Base-by-base conservation (phyloP, 2,329 filamentous ascomycete species). In the Paecilomyces variotii region DNA sequence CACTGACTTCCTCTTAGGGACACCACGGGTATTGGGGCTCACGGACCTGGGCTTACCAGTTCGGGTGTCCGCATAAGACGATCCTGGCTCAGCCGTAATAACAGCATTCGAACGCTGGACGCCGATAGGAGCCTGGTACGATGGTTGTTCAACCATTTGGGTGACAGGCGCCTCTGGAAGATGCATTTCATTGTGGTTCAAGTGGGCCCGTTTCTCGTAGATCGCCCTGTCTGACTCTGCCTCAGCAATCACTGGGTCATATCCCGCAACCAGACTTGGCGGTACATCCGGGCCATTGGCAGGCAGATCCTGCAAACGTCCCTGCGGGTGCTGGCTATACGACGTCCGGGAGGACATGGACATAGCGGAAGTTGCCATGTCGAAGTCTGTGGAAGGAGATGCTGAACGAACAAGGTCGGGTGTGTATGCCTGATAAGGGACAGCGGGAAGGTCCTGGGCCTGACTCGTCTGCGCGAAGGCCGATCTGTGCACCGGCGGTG, bases 1-100 rank as follows among this genome's bases (percentile, higher is more conserved):
- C 12, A 87, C 76, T 0, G 84, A 86, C 67, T 87, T 87, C 14
- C 84, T 78, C 6, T 76, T 76, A 7, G 78, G 76, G 56, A 80
- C 75, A 59, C 68, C 63, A 64, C 77, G 65, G 67, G 72, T 62
- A 63, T 71, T 61, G 63, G 72, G 57, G 65, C 69, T 69, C 54
- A 66, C 60, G 7, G 72, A 70, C 28, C 72, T 67, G 10, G 76
- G 71, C 39, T 61, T 59, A 30, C 54, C 60, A 11, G 65, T 59
- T 27, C 67, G 56, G 51, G 67, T 19, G 39, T 45, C 39, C 7
- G 39, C 39, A 45, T 45, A 24, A 19, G 39, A 45, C 39, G 39
- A 24, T 45, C 39, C 39, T 45, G 39, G 39, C 4, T 45, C 39
- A 6, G 39, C 39, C n/a, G 39, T 9, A 4, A 6, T 6, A 45